A percentile compares a stretch with the other conserved stretches of the same genome.
These are phyloP conservation scores for Dipteronia sinensis DNA, from an alignment of 345 rosid genomes.

Conservation along the genomic window DNA sequence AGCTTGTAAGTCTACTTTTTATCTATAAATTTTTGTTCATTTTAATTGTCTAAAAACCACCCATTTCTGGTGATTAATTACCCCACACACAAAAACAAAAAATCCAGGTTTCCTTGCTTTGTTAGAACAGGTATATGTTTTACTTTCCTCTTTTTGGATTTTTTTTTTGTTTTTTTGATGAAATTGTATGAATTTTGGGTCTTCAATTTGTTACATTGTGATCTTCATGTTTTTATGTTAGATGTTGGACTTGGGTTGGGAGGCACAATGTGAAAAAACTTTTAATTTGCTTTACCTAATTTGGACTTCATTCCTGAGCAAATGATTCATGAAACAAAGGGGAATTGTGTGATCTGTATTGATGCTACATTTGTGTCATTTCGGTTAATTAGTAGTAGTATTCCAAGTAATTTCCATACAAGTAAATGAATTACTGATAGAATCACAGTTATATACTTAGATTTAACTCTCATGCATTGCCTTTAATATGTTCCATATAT, in stretches of 20 bases:
- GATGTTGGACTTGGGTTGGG: not conserved
- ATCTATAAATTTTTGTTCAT: not conserved
- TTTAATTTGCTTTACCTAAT: not conserved
- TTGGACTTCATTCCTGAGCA: not conserved
- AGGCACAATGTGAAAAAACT: not conserved
- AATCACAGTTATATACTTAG: not conserved
- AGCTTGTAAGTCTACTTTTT: constrained; percentile 42
- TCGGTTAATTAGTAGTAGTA: not conserved
- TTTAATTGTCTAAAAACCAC: too few relatives aligned
- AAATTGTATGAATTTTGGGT: not conserved
- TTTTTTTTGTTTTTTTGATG: not conserved
- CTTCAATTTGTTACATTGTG: not conserved
- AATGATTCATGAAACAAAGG: not conserved
- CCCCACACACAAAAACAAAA: too few relatives aligned
- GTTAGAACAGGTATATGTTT: not conserved
- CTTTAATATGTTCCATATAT: not conserved
- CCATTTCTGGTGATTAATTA: too few relatives aligned
- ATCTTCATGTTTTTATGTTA: not conserved
- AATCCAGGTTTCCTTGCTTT: not conserved
- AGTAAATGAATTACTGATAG: not conserved
- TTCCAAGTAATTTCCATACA: not conserved
- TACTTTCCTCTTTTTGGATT: not conserved
- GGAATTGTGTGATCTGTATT: not conserved
- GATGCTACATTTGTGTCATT: not conserved
- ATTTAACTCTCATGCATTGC: not conserved